Percentiles rank a stretch among this genome's conserved stretches.
These are phyloP conservation scores for Trifolium dubium DNA, from an alignment of 306 rosid genomes.

Conservation along the genomic window DNA sequence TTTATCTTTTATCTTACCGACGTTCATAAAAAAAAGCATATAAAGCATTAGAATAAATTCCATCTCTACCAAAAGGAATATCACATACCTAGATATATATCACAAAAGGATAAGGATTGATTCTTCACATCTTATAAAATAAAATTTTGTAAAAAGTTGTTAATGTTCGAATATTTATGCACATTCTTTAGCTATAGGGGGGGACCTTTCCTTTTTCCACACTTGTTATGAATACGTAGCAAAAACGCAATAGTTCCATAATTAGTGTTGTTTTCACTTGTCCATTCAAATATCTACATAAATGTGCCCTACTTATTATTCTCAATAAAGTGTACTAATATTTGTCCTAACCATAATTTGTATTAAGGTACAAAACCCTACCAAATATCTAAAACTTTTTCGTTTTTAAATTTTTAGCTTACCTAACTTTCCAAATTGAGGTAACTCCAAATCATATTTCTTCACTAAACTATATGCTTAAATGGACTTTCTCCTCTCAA, in stretches of 20 bases:
- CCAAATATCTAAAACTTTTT: not conserved
- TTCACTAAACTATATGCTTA: not conserved
- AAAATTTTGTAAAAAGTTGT: conserved; percentile 10
- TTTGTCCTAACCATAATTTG: not conserved
- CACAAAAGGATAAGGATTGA: conserved; percentile 40
- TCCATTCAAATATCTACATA: conserved; percentile 30
- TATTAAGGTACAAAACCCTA: not conserved
- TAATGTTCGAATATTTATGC: conserved; percentile 32
- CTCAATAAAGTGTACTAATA: conserved; percentile 8
- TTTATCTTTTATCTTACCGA: conserved; percentile 15
- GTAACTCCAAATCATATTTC: not conserved
- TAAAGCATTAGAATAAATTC: conserved; percentile 41
- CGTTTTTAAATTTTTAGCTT: not conserved
- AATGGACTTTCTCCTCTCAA: not conserved
- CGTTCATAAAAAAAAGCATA: conserved; percentile 21
- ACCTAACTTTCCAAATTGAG: not conserved
- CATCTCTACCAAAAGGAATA: conserved; percentile 30
- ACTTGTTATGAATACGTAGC: not conserved
- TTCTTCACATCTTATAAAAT: conserved; percentile 33
- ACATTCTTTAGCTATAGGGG: conserved; percentile 17
- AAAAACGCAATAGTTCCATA: not conserved
- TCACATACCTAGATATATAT: conserved; percentile 17
- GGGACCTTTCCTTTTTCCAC: conserved; percentile 33
- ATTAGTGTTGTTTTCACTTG: conserved; percentile 18
- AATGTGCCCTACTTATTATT: conserved; percentile 17